These are phyloP conservation scores for Sordariomycetes sp. DNA, from an alignment of 2,329 filamentous ascomycete species.

Conservation along the genomic window DNA sequence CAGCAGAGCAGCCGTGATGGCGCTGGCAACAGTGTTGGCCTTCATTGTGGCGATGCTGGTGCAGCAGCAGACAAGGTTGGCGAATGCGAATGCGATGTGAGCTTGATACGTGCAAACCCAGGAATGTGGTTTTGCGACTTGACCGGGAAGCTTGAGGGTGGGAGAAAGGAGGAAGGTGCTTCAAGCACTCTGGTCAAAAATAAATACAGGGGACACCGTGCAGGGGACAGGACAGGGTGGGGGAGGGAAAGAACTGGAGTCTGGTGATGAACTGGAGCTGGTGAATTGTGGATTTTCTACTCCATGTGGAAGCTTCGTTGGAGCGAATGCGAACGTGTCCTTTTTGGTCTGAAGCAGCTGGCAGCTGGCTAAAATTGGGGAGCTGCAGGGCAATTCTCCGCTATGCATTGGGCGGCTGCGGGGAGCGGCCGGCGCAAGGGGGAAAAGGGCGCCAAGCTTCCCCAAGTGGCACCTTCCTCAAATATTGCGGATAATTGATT, in stretches of 20 bases:
- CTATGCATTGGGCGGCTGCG: background rate
- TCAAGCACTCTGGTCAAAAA: background rate
- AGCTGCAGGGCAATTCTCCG: conserved; percentile 1
- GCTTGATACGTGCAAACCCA: background rate
- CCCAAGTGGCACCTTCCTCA: background rate
- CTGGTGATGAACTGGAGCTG: background rate
- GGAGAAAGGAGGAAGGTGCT: background rate
- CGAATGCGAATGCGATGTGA: background rate
- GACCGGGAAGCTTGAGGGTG: background rate
- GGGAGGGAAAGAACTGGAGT: background rate
- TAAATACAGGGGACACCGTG: background rate
- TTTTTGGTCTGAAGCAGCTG: background rate
- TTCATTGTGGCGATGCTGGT: conserved; percentile 52
- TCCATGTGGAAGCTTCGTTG: background rate
- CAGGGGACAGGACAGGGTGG: background rate
- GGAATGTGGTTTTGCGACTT: background rate
- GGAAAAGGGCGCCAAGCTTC: background rate
- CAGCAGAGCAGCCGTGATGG: conserved; percentile 62
- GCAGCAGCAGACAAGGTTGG: background rate
- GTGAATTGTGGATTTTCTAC: conserved; percentile 1
- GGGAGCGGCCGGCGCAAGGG: background rate
- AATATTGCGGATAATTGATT: background rate
- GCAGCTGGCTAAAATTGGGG: conserved; percentile 5
- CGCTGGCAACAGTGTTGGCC: conserved; percentile 69
- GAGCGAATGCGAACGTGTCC: conserved; percentile 4